phyloP scores from a whole-genome alignment of 805 yeast species.

The Grigorovia jiainica region DNA sequence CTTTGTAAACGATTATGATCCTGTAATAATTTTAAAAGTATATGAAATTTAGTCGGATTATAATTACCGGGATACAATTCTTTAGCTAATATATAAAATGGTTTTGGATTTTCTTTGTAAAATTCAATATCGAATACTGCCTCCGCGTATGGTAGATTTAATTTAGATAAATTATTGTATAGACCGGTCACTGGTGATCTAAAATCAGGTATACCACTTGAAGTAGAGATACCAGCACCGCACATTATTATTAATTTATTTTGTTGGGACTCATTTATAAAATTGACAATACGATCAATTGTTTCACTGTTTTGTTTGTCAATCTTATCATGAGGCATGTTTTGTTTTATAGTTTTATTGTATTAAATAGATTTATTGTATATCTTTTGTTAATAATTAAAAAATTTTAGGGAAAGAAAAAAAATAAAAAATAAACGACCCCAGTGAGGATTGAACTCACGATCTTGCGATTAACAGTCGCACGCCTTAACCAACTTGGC shows the following conservation, averaged over 20 bases:
- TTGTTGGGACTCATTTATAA: constrained; percentile 12
- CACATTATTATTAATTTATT: constrained; percentile 53
- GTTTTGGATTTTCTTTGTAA: constrained; percentile 64
- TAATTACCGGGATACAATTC: constrained; percentile 87
- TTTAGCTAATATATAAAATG: constrained; percentile 75
- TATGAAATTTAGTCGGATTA: constrained; percentile 75
- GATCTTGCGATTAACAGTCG: constrained; percentile 59
- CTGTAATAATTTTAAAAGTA: constrained; percentile 56
- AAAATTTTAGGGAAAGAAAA: background rate
- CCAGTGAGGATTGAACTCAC: constrained; percentile 52
- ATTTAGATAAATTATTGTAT: constrained; percentile 64
- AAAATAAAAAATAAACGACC: constrained; percentile 31
- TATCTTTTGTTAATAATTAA: background rate
- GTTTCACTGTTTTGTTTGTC: background rate
- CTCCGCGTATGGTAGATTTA: constrained; percentile 83
- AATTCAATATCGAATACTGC: constrained; percentile 90
- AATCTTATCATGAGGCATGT: too few relatives aligned
- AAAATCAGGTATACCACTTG: constrained; percentile 94
- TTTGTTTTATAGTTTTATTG: too few relatives aligned
- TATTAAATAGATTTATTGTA: background rate
- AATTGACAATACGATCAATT: background rate
- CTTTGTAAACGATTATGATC: constrained; percentile 53
- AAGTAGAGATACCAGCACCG: constrained; percentile 93
- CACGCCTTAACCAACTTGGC: constrained; percentile 58
- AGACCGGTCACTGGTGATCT: constrained; percentile 85